These are phyloP conservation scores for Macrocystidia cucumis DNA, from an alignment of 1,284 basidiomycete species.

Conservation along the genomic window DNA sequence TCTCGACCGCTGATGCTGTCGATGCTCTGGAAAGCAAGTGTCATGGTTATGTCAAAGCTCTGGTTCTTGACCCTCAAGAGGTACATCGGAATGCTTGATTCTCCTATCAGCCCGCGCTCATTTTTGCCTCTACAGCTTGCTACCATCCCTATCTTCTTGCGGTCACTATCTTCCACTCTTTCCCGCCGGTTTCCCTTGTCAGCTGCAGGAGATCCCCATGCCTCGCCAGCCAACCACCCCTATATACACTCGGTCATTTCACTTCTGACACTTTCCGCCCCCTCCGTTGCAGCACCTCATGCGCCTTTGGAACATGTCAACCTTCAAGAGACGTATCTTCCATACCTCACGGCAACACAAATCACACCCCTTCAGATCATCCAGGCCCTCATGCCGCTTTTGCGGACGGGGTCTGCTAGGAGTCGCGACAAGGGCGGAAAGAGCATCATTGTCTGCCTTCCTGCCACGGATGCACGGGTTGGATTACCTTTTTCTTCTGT, in stretches of 20 bases:
- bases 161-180: slow-evolving; percentile 69
- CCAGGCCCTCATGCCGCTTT: slow-evolving; percentile 66
- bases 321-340: slow-evolving; percentile 53
- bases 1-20: slow-evolving; percentile 55
- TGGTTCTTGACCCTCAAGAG: slow-evolving; percentile 71
- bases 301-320: slow-evolving; percentile 67
- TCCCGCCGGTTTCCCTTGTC: slow-evolving; percentile 77
- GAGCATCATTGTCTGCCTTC: slow-evolving; percentile 64
- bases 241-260: slow-evolving; percentile 69
- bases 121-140: slow-evolving; percentile 40
- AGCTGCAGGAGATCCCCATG: slow-evolving; percentile 70
- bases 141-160: slow-evolving; percentile 65
- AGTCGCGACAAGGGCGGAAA: slow-evolving; percentile 44
- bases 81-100: slow-evolving; percentile 27
- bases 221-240: slow-evolving; percentile 49
- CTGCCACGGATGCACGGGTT: slow-evolving; percentile 58
- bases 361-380: slow-evolving; percentile 67
- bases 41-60: slow-evolving; percentile 68
- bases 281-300: slow-evolving; percentile 27
- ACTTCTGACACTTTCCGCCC: slow-evolving; percentile 51
- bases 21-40: slow-evolving; percentile 54
- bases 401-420: slow-evolving; percentile 53
- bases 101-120: slow-evolving; percentile 3
- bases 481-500: slow-evolving; percentile 63
- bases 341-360: slow-evolving; percentile 65